Evolutionary conservation across 164 flowering plant species (phyloP).

Genomic region (Kalanchoe fedtschenkoi): DNA sequence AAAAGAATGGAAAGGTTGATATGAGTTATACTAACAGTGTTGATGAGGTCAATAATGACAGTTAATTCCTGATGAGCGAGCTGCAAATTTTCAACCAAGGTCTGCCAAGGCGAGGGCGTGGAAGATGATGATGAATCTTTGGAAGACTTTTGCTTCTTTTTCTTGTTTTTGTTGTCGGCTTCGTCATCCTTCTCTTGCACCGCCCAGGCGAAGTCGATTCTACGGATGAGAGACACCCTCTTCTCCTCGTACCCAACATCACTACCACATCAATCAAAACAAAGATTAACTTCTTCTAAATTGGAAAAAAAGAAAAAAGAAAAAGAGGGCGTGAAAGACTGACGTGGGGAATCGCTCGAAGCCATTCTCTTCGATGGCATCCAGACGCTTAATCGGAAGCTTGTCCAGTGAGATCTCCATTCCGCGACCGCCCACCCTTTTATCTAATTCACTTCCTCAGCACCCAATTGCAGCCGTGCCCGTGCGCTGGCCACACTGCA

Average conservation of each 20-base stretch:
- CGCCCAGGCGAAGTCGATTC: conserved; percentile 86
- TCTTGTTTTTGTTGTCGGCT: conserved; percentile 52
- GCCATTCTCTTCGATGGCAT: conserved; percentile 74
- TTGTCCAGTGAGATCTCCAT: conserved; percentile 72
- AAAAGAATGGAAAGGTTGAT: not conserved
- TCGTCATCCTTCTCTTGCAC: conserved; percentile 62
- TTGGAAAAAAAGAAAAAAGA: not conserved
- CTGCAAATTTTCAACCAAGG: conserved; percentile 73
- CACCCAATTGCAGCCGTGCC: too few relatives aligned
- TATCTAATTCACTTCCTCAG: too few relatives aligned
- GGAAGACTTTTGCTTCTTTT: conserved; percentile 28
- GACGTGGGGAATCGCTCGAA: conserved; percentile 68
- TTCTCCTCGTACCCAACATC: conserved; percentile 78
- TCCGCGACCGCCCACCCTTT: too few relatives aligned
- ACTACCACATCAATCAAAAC: conserved; percentile 26
- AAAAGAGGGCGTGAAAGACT: not conserved
- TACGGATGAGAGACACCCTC: conserved; percentile 55
- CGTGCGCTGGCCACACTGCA: too few relatives aligned
- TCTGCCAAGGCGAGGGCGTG: conserved; percentile 73
- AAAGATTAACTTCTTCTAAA: not conserved
- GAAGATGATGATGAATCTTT: conserved; percentile 28
- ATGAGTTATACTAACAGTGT: conserved; percentile 39
- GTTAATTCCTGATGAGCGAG: conserved; percentile 88
- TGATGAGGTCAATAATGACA: conserved; percentile 79
- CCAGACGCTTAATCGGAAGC: conserved; percentile 82